Conservation (phyloP, 805 yeast genomes). For the Sungouiella thailandica region DNA sequence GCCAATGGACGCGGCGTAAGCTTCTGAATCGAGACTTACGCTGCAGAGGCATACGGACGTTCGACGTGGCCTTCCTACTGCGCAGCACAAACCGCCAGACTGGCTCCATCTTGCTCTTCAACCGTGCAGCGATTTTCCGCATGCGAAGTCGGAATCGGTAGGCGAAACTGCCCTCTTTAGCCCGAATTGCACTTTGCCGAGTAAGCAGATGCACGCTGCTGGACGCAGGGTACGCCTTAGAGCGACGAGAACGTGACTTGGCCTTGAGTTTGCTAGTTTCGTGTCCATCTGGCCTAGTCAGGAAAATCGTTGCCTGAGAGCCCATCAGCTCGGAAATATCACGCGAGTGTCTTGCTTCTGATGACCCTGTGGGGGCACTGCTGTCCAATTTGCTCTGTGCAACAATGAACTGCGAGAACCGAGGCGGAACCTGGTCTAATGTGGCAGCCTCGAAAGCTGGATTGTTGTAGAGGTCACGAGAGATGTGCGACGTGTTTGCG, state of each 20-base stretch:
- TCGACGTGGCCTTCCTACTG: constrained; percentile 9
- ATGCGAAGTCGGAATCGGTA: constrained; percentile 29
- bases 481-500: constrained; percentile 22
- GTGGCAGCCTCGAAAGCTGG: constrained; percentile 1
- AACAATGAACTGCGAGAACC: constrained; percentile 36
- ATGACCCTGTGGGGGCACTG: neutral
- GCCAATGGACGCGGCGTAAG: constrained; percentile 1
- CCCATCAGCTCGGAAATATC: constrained; percentile 36
- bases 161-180: constrained; percentile 27
- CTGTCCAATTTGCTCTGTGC: constrained; percentile 23
- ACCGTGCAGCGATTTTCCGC: neutral
- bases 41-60: constrained; percentile 1
- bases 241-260: constrained; percentile 1
- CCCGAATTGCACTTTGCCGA: constrained; percentile 31
- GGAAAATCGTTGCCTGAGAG: constrained; percentile 41
- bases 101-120: constrained; percentile 1
- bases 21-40: constrained; percentile 6
- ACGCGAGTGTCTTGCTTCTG: constrained; percentile 6
- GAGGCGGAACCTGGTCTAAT: constrained; percentile 34
- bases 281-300: constrained; percentile 26
- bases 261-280: neutral
- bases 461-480: neutral
- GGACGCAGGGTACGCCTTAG: neutral
- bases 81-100: constrained; percentile 7
- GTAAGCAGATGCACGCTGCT: constrained; percentile 6